Evolutionary conservation across 371 early-diverging fungal genomes (phyloP), one percentile per base, ranked within the genome.

Genomic region (Vairimorpha ceranae): DNA sequence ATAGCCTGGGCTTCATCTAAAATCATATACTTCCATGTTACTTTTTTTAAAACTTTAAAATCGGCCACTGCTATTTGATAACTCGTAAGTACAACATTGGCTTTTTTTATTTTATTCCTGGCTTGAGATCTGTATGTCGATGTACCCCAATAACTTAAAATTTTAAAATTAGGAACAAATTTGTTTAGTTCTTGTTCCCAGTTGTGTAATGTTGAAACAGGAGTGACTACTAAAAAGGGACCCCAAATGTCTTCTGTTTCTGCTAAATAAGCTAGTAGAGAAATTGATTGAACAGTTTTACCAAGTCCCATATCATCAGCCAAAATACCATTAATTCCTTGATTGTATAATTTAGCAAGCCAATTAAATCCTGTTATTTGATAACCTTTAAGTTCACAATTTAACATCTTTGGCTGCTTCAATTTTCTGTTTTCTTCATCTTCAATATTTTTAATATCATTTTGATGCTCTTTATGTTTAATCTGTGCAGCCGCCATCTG

Each of bases 341-440:
- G 91, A 69, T 93, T 92, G 77, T 93, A 93, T 79, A 94, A 82
- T 80, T 90, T 92, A 27, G 91, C 90, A 17, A 99, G 87, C 99
- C 99, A 99, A 80, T 92, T 93, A 27, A 99, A 86, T 23, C 99
- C 99, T 83, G 94, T 92, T 58, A 96, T 83, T 83, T 99, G 97
- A 82, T 97, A 82, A 45, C 88, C 87, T 79, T 92, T 93, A 14
- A 95, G 86, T 73, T 88, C 87, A 74, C 90, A 90, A 85, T 89
- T 90, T 33, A 94, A 85, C 87, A 93, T 90, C 30, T 84, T 86
- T 15, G 93, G 93, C 80, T 93, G 92, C 0, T 64, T 17, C 29
- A 79, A 60, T 30, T 68, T 29, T 19, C 23, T 15, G 2, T 52
- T 30, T 6, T 59, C 76, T 23, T 75, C 80, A 4, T 21, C 30